These are phyloP conservation scores for Fusarium austroafricanum DNA, from an alignment of 2,329 filamentous ascomycete genomes.

Conservation along the genomic window DNA sequence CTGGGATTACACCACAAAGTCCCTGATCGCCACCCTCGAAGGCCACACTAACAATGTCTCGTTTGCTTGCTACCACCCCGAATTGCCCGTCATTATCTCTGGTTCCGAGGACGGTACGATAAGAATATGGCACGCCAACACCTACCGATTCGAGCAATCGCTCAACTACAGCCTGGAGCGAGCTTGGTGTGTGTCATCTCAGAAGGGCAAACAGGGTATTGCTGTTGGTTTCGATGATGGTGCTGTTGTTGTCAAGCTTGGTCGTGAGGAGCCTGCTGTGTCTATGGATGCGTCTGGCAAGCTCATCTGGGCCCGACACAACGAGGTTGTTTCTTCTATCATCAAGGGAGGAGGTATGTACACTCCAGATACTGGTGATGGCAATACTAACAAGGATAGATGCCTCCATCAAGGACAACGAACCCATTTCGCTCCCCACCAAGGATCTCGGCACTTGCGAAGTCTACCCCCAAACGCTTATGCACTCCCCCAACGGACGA, in stretches of 20 bases:
- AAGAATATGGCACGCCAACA: slow-evolving; percentile 99
- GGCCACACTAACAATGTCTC: slow-evolving; percentile 98
- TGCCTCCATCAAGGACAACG: slow-evolving; percentile 84
- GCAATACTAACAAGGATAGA: slow-evolving; percentile 62
- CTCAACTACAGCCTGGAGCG: slow-evolving; percentile 95
- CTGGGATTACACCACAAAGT: slow-evolving; percentile 99
- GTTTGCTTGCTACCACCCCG: slow-evolving; percentile 97
- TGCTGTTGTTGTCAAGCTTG: slow-evolving; percentile 97
- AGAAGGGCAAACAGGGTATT: slow-evolving; percentile 92
- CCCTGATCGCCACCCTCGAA: slow-evolving; percentile 93
- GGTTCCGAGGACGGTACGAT: slow-evolving; percentile 97
- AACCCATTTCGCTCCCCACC: slow-evolving; percentile 84
- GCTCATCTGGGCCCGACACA: slow-evolving; percentile 94
- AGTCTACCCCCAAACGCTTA: slow-evolving; percentile 93
- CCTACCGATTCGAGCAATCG: slow-evolving; percentile 94
- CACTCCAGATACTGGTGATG: no score
- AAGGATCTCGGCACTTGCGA: slow-evolving; percentile 98
- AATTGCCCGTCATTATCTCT: slow-evolving; percentile 96
- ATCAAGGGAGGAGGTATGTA: slow-evolving; percentile 84
- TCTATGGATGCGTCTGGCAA: slow-evolving; percentile 98
- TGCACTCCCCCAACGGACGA: slow-evolving; percentile 95
- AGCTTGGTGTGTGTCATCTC: slow-evolving; percentile 97
- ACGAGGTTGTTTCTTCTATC: slow-evolving; percentile 92
- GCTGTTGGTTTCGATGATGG: slow-evolving; percentile 98
- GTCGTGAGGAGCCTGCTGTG: slow-evolving; percentile 94